Conservation (phyloP, 768 basidiomycete genomes). For the Boletus sensibilis region DNA sequence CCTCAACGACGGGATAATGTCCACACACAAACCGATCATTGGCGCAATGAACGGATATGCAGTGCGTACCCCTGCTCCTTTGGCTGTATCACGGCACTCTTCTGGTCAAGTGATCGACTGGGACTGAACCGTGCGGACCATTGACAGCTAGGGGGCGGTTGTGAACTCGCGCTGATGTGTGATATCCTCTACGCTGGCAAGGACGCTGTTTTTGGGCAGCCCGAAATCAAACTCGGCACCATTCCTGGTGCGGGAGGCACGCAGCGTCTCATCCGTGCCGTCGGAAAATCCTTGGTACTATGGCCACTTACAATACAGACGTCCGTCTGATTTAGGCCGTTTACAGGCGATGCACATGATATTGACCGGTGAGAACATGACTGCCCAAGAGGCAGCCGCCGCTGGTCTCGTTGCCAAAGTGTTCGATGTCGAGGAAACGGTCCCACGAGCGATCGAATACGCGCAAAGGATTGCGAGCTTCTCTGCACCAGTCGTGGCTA, state of each 20-base stretch:
- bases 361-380: slow-evolving; percentile 47
- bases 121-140: slow-evolving; percentile 24
- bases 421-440: slow-evolving; percentile 38
- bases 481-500: slow-evolving; percentile 31
- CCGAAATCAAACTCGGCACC: slow-evolving; percentile 92
- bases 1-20: slow-evolving; percentile 43
- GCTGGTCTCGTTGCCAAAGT: slow-evolving; percentile 51
- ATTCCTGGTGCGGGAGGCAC: slow-evolving; percentile 95
- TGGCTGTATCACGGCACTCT: too few species aligned
- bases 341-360: slow-evolving; percentile 55
- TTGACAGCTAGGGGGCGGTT: slow-evolving; percentile 87
- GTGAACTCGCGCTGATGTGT: slow-evolving; percentile 94
- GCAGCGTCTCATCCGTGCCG: slow-evolving; percentile 78
- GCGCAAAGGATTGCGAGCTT: slow-evolving; percentile 34
- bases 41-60: slow-evolving; percentile 94
- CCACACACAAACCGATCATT: slow-evolving; percentile 83
- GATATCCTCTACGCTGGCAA: slow-evolving; percentile 91
- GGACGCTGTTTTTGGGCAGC: slow-evolving; percentile 89
- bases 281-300: slow-evolving; percentile 70
- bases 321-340: not conserved
- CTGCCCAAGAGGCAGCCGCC: slow-evolving; percentile 44
- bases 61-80: slow-evolving; percentile 34
- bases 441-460: slow-evolving; percentile 45
- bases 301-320: not conserved
- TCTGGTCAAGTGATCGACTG: not conserved